phyloP scores from a whole-genome alignment of 1,139 yeast species.

The Scheffersomyces quercinus region DNA sequence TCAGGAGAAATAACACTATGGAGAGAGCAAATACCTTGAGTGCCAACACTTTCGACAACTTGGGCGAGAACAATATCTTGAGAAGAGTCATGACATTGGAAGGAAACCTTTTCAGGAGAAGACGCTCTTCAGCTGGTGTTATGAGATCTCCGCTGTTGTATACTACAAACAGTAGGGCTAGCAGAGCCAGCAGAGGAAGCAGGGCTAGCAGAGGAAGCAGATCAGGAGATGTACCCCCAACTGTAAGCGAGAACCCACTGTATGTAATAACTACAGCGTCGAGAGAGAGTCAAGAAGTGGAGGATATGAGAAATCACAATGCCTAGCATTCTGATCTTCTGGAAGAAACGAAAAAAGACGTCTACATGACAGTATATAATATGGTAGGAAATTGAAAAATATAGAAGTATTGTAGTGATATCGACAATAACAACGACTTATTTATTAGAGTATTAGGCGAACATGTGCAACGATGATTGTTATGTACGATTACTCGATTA shows the following conservation, averaged over 20 bases:
- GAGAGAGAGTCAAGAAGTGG: neutral
- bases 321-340: no score
- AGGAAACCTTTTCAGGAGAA: slow-evolving; percentile 1
- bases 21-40: slow-evolving; percentile 20
- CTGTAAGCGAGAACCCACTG: neutral
- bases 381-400: no score
- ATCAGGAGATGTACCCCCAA: neutral
- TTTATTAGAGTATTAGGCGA: no score
- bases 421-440: no score
- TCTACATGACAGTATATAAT: no score
- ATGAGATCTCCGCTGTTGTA: neutral
- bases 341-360: no score
- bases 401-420: no score
- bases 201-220: no score
- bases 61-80: slow-evolving; percentile 5
- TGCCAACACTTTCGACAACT: slow-evolving; percentile 10
- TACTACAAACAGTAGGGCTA: neutral
- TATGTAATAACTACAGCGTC: neutral
- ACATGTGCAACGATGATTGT: no score
- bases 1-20: slow-evolving; percentile 33
- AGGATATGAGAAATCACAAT: neutral
- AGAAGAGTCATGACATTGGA: slow-evolving; percentile 4
- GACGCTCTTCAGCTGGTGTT: slow-evolving; percentile 1
- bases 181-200: no score
- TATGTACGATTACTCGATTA: no score